These are phyloP conservation scores for Bonia amplexicaulis DNA, from an alignment of 176 grass and related monocot species.

Conservation along the genomic window DNA sequence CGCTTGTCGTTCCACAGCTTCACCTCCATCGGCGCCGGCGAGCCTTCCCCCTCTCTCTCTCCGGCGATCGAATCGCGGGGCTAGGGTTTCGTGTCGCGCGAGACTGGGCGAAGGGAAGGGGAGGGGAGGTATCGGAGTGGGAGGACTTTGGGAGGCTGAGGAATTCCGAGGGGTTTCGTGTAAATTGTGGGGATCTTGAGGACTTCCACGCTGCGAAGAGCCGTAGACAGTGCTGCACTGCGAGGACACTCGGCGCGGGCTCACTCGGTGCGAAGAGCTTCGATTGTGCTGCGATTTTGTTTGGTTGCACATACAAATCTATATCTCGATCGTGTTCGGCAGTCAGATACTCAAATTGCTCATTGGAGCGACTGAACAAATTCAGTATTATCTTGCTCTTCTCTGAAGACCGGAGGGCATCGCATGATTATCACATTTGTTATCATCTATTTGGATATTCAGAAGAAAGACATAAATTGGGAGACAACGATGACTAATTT, in stretches of 20 bases:
- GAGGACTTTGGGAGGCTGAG: neutral
- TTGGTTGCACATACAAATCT: too few relatives aligned
- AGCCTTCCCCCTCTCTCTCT: neutral
- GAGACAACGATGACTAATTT: neutral
- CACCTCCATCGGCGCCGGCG: constrained; percentile 55
- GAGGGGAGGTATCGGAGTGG: neutral
- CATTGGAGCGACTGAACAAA: too few relatives aligned
- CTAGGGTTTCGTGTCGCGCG: constrained; percentile 41
- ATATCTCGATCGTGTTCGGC: too few relatives aligned
- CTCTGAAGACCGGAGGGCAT: too few relatives aligned
- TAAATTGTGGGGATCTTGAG: neutral
- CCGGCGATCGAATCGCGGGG: constrained; percentile 3
- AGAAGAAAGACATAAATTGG: neutral
- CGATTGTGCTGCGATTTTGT: too few relatives aligned
- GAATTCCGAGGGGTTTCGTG: constrained; percentile 19
- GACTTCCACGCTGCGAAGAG: neutral
- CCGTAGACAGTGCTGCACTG: too few relatives aligned
- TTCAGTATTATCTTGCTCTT: too few relatives aligned
- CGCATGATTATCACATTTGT: too few relatives aligned
- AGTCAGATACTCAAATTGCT: too few relatives aligned
- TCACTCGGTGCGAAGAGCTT: too few relatives aligned
- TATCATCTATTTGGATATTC: neutral
- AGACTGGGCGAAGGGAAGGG: neutral
- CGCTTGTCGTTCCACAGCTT: constrained; percentile 93
- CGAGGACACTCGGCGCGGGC: too few relatives aligned